Evolutionary conservation across 2,329 filamentous ascomycete genomes (phyloP).

Genomic region (Metarhizium guizhouense): DNA sequence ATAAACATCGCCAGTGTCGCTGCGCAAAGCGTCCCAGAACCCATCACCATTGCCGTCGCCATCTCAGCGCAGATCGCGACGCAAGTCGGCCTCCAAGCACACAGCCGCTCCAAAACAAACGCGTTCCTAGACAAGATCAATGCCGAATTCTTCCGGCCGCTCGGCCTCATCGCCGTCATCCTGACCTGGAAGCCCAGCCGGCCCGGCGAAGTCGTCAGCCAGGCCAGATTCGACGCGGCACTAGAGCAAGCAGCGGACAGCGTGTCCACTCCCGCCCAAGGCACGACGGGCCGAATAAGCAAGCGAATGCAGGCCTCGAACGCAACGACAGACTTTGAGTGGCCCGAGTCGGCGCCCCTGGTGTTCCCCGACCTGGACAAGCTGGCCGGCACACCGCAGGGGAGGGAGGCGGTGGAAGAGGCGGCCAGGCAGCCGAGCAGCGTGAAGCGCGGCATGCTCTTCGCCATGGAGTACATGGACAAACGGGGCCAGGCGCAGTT

Average conservation of each 20-base stretch:
- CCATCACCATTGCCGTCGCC: slow-evolving; percentile 32
- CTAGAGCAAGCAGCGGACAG: slow-evolving; percentile 7
- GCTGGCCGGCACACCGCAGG: not conserved
- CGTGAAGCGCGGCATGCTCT: slow-evolving; percentile 6
- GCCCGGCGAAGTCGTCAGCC: slow-evolving; percentile 14
- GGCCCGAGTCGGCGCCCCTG: slow-evolving; percentile 37
- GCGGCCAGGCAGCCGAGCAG: slow-evolving; percentile 3
- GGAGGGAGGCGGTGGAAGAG: not conserved
- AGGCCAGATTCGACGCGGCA: slow-evolving; percentile 22
- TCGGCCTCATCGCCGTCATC: slow-evolving; percentile 40
- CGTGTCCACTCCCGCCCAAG: not conserved
- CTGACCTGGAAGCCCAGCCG: slow-evolving; percentile 41
- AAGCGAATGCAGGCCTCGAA: slow-evolving; percentile 25
- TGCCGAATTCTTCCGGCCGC: slow-evolving; percentile 45
- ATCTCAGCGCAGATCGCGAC: slow-evolving; percentile 33
- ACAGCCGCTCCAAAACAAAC: slow-evolving; percentile 35
- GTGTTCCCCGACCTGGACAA: slow-evolving; percentile 36
- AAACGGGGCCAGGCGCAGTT: slow-evolving; percentile 15
- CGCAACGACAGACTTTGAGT: slow-evolving; percentile 26
- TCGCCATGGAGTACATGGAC: slow-evolving; percentile 13
- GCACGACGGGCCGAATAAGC: not conserved
- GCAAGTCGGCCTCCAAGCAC: slow-evolving; percentile 29
- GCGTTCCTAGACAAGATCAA: slow-evolving; percentile 48
- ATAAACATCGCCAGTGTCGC: slow-evolving; percentile 32
- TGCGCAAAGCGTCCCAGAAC: slow-evolving; percentile 27